Evolutionary conservation across 2,329 filamentous ascomycete species (phyloP).

Genomic region (Fusarium sublunatum): DNA sequence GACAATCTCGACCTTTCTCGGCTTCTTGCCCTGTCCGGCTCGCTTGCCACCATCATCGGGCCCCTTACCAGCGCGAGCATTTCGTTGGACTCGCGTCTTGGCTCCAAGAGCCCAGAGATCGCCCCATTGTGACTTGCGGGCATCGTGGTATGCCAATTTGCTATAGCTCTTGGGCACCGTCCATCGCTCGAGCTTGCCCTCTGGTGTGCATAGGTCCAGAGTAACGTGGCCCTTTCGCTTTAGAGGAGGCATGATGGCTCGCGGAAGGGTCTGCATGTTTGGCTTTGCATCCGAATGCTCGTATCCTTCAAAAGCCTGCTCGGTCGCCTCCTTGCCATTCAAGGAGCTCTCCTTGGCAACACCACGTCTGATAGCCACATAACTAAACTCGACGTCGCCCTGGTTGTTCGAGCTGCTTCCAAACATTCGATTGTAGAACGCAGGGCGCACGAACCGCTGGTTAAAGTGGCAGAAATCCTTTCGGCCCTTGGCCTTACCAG

Average conservation of each 20-base stretch:
- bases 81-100: slow-evolving; percentile 78
- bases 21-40: slow-evolving; percentile 55
- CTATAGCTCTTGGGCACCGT: slow-evolving; percentile 86
- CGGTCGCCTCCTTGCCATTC: slow-evolving; percentile 67
- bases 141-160: slow-evolving; percentile 87
- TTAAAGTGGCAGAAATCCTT: slow-evolving; percentile 93
- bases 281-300: slow-evolving; percentile 61
- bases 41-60: slow-evolving; percentile 61
- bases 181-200: slow-evolving; percentile 90
- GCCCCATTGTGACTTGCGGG: slow-evolving; percentile 89
- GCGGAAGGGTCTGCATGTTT: slow-evolving; percentile 77
- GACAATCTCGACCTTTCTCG: slow-evolving; percentile 52
- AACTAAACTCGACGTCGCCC: slow-evolving; percentile 92
- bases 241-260: slow-evolving; percentile 80
- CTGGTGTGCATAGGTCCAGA: slow-evolving; percentile 89
- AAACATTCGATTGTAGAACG: slow-evolving; percentile 82
- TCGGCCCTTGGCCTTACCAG: slow-evolving; percentile 76
- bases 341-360: slow-evolving; percentile 51
- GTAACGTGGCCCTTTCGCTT: slow-evolving; percentile 91
- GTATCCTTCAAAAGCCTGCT: slow-evolving; percentile 78
- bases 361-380: slow-evolving; percentile 85
- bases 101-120: slow-evolving; percentile 96
- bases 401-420: slow-evolving; percentile 78
- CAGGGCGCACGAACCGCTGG: slow-evolving; percentile 87
- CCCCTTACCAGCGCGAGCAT: slow-evolving; percentile 68